phyloP scores from a whole-genome alignment of 2,329 filamentous ascomycete genomes.

The Graphilbum ipis-grandicollis region DNA sequence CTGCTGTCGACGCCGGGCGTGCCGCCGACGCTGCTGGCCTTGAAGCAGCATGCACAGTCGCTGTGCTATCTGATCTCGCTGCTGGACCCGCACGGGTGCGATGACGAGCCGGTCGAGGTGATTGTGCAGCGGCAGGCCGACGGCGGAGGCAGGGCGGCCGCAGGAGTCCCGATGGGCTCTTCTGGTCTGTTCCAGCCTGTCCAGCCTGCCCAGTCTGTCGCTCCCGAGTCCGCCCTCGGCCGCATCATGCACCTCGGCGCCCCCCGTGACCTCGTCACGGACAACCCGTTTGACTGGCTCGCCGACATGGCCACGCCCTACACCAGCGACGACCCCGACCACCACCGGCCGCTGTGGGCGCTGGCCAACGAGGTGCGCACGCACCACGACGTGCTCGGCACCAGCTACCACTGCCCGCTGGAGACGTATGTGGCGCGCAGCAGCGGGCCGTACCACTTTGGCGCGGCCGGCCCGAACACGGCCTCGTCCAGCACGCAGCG shows the following conservation, averaged over 20 bases:
- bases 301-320: constrained; percentile 32
- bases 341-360: constrained; percentile 27
- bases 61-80: constrained; percentile 32
- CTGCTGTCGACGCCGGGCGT: constrained; percentile 35
- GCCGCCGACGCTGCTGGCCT: constrained; percentile 34
- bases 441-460: constrained; percentile 11
- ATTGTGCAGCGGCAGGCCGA: not conserved
- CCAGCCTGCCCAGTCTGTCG: too few relatives aligned
- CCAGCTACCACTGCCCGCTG: constrained; percentile 29
- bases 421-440: constrained; percentile 11
- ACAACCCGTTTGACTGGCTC: constrained; percentile 40
- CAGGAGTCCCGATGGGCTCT: not conserved
- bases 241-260: not conserved
- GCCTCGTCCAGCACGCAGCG: constrained; percentile 5
- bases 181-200: too few relatives aligned
- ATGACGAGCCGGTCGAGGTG: constrained; percentile 3
- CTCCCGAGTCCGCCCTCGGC: too few relatives aligned
- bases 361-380: constrained; percentile 26
- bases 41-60: constrained; percentile 45
- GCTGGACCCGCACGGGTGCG: constrained; percentile 19
- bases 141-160: not conserved
- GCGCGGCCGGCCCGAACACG: too few relatives aligned
- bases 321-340: constrained; percentile 26
- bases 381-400: constrained; percentile 23
- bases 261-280: constrained; percentile 2